A percentile compares a stretch with the other conserved stretches of the same genome.
Conservation (phyloP, 495 filamentous ascomycete species). For the Gamarada debralockiae region DNA sequence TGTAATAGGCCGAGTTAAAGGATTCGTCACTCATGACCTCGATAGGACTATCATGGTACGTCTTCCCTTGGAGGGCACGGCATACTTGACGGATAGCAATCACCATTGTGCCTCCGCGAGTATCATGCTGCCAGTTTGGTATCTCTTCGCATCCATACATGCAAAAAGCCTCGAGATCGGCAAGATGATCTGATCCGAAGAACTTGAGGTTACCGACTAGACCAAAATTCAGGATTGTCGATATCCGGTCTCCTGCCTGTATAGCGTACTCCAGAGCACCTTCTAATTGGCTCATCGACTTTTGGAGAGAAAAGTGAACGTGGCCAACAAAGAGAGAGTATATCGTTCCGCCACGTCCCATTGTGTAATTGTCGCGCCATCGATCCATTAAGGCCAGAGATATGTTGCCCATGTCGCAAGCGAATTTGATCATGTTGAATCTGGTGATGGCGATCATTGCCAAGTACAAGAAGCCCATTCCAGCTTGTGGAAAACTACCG, state of each 20-base stretch:
- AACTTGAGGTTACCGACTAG: conserved; percentile 67
- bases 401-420: conserved; percentile 57
- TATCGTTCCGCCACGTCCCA: conserved; percentile 66
- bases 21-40: conserved; percentile 68
- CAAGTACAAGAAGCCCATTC: conserved; percentile 72
- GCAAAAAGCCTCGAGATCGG: conserved; percentile 69
- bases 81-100: conserved; percentile 68
- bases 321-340: conserved; percentile 74
- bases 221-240: conserved; percentile 70
- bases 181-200: conserved; percentile 69
- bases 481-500: conserved; percentile 68
- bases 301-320: conserved; percentile 57
- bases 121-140: conserved; percentile 67
- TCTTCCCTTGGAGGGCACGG: conserved; percentile 82
- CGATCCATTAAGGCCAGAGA: conserved; percentile 63
- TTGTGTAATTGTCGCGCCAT: conserved; percentile 63
- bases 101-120: conserved; percentile 73
- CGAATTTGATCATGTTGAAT: conserved; percentile 69
- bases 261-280: conserved; percentile 67
- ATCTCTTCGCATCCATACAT: conserved; percentile 71
- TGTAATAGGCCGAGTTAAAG: conserved; percentile 62
- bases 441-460: conserved; percentile 68
- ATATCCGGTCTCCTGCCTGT: conserved; percentile 67
- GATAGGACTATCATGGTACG: conserved; percentile 48
- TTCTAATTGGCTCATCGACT: conserved; percentile 59